Base-by-base conservation (phyloP, 2,329 filamentous ascomycete species). In the Claviceps pazoutovae region DNA sequence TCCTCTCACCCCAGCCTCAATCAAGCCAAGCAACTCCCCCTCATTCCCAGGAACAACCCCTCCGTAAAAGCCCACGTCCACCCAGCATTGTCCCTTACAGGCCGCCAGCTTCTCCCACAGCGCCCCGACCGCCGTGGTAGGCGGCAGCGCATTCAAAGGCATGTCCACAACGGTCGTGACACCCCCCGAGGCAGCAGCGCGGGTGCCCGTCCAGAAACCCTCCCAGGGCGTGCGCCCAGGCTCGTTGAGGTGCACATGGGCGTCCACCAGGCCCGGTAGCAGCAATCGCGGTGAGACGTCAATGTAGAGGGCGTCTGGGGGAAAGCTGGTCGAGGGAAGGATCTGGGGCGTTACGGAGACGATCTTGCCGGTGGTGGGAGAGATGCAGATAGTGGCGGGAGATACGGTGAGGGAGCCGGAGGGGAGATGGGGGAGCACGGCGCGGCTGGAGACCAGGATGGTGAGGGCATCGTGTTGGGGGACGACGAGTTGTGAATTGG, bases 181-280 rank as follows among this genome's bases (percentile, higher is more conserved):
- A 60, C 93, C 93, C 42, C 93, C 93, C 60, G 91, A 94, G 11
- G 93, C 93, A 4, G 93, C 93, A 37, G 93, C 93, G 60, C 87
- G 80, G 23, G 93, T 97, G 48, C 93, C 93, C 0, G 90, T 96
- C 73, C 84, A 86, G 74, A 98, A 98, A 11, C 93, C 93, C 65
- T 98, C 93, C 93, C 93, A 97, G 78, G 96, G 91, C 50, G 91
- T 96, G 53, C 93, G 80, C 43, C 93, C 93, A 0, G 93, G 93
- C 71, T 98, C 93, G 63, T 97, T 97, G 60, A 97, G 80, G 71
- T 98, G 93, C 39, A 98, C 93, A 66, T 98, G 93, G 38, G 93
- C 91, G 66, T 98, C 93, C 17, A 98, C 91, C 34, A 98, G 75
- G 19, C 93, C 93, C 0, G 93, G 93, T 37, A 97, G 76, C 41